Evolutionary conservation across 306 rosid species (phyloP), one percentile per base, ranked within the genome.

Genomic region (Fragaria ananassa): DNA sequence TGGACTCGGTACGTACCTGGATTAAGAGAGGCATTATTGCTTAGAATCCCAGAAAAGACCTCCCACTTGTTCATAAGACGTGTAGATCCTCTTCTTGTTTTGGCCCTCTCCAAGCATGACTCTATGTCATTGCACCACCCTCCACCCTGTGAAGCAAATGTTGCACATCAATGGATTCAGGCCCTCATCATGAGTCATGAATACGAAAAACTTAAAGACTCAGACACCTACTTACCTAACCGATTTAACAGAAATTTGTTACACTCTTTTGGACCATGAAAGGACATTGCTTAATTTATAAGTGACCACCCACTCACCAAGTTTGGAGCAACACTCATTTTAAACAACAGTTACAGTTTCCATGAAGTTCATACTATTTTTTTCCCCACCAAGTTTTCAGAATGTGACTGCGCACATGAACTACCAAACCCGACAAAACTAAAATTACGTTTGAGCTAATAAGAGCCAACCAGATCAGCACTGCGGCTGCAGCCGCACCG

Each of bases 61-160:
- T 87, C 97, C 53, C 14, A 86, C 78, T 85, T 85, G 86, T 10
- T 82, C 98, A 95, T 95, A 23, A 79, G 83, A 75, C 77, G 83
- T 18, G 98, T 87, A 18, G 98, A 95, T 50, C 98, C 98, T 83
- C 97, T 84, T 25, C 90, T 87, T 12, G 88, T 76, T 4, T 63
- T 35, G 34, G 98, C 97, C 80, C 98, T 89, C n/a, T 84, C 97
- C 62, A 83, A 82, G 85, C 98, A 95, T 68, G 98, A 85, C 57
- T 57, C 4, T 56, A 92, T 53, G 78, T 89, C 92, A 72, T 95
- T 92, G 88, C 97, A 95, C 98, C 98, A 95, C 72, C 97, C 98
- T 58, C 98, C 98, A 27, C 98, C 98, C 98, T 93, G 79, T 41
- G 45, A 60, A 41, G 23, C 61, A 13, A 45, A 27, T 35, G 6